Base-by-base conservation (phyloP, 73 alveolate genomes). In the Paramecium caudatum region DNA sequence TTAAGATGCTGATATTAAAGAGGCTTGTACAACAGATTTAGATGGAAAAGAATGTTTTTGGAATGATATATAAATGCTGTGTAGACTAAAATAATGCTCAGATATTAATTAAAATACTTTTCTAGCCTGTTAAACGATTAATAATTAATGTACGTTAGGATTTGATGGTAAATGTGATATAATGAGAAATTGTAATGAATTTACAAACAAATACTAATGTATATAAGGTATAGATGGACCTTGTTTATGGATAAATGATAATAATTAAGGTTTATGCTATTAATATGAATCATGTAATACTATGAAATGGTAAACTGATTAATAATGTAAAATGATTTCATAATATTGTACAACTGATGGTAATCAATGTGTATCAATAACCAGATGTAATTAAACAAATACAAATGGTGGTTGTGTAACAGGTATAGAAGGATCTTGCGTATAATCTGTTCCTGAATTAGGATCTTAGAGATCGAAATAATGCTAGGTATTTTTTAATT, bases 211-310 rank as follows among this genome's bases (percentile, higher is more conserved):
- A 74, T 37, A 27, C n/a, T 33, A 63, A 74, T 74, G 88, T 43
- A 17, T 74, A 1, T 3, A 39, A 13, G 88, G 88, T 9, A 27
- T 47, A 21, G 88, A 74, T 74, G 88, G 88, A 41, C 62, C 68
- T 21, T 74, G 88, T 41, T 21, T 13, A 74, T 74, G 88, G 88
- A n/a, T n/a, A n/a, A n/a, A n/a, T n/a, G n/a, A n/a, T n/a, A n/a
- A n/a, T n/a, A 50, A 50, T 9, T 34, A 50, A 7, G 68, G 10
- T 1, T 23, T 21, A 39, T 74, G 88, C 32, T 21, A 16, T 41
- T 39, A 41, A 74, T 74, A 27, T 21, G 43, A 33, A 9, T 36
- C 17, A 41, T 74, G 88, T 17, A 12, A 33, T 9, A 68, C 36
- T 43, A 17, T 74, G 1, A 36, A 41, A 8, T 74, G 7, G 17